phyloP scores from a whole-genome alignment of 1,284 basidiomycete species.

The Cystobasidiaceae sp. region DNA sequence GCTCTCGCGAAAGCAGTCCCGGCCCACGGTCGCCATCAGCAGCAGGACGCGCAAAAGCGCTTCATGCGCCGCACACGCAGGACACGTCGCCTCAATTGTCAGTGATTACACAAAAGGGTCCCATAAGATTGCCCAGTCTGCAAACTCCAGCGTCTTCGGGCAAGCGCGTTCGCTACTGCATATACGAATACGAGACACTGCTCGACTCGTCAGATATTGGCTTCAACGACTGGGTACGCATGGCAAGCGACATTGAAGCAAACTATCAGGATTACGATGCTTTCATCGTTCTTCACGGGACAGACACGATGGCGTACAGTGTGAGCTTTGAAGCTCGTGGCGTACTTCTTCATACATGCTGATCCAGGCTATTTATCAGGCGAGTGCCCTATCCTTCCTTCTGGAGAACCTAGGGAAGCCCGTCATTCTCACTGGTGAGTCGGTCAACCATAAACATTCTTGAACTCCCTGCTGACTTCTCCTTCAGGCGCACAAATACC shows the following conservation, averaged over 20 bases:
- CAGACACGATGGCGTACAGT: conserved; percentile 68
- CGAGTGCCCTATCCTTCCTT: conserved; percentile 79
- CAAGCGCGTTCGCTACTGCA: conserved; percentile 33
- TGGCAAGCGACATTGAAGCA: conserved; percentile 82
- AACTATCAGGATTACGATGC: conserved; percentile 80
- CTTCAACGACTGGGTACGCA: conserved; percentile 81
- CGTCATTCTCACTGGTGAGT: conserved; percentile 53
- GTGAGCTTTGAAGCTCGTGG: not conserved
- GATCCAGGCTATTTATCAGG: conserved; percentile 49
- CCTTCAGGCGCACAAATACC: conserved; percentile 76
- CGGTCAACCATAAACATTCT: not conserved
- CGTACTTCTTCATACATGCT: not conserved
- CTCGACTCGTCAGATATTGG: conserved; percentile 78
- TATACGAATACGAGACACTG: conserved; percentile 68
- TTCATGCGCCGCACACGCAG: not conserved
- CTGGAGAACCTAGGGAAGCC: conserved; percentile 87
- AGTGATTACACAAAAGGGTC: conserved; percentile 29
- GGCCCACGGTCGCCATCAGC: not conserved
- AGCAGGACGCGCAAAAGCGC: not conserved
- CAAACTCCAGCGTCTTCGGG: conserved; percentile 27
- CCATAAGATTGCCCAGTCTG: conserved; percentile 27
- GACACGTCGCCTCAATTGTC: not conserved
- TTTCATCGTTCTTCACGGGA: conserved; percentile 84
- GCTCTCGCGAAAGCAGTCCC: conserved; percentile 19
- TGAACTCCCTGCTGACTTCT: not conserved